Percentiles rank a stretch among this genome's conserved stretches.
These are phyloP conservation scores for Phyllosticta citriasiana DNA, from an alignment of 2,329 filamentous ascomycete genomes.

Conservation along the genomic window DNA sequence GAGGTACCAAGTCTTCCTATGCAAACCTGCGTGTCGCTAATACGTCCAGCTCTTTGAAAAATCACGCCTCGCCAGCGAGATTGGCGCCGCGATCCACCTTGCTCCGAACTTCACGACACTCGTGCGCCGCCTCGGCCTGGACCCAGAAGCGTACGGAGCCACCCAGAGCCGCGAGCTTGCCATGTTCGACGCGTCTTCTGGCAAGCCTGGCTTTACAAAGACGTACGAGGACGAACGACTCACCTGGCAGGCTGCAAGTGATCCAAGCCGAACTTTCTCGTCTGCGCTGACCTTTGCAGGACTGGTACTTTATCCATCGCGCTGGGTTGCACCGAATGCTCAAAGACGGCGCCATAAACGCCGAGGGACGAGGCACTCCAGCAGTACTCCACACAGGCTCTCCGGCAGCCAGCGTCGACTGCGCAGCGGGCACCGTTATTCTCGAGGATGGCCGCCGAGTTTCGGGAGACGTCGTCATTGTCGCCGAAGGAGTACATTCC, in stretches of 20 bases:
- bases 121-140: slow-evolving; percentile 37
- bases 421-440: slow-evolving; percentile 30
- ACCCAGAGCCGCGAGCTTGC: neutral
- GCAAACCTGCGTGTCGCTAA: neutral
- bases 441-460: slow-evolving; percentile 37
- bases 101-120: slow-evolving; percentile 52
- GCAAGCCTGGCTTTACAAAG: neutral
- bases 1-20: neutral
- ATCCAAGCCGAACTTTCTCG: neutral
- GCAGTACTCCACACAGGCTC: slow-evolving; percentile 33
- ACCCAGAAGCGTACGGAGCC: slow-evolving; percentile 31
- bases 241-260: slow-evolving; percentile 2
- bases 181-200: slow-evolving; percentile 11
- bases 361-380: slow-evolving; percentile 24
- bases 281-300: neutral
- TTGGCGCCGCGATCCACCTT: slow-evolving; percentile 53
- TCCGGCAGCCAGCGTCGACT: slow-evolving; percentile 36
- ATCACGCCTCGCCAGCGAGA: slow-evolving; percentile 45
- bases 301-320: slow-evolving; percentile 37
- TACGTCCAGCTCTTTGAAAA: slow-evolving; percentile 42
- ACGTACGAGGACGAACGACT: neutral
- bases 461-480: slow-evolving; percentile 42
- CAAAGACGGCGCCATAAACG: slow-evolving; percentile 25
- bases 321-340: slow-evolving; percentile 43
- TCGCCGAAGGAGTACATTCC: slow-evolving; percentile 44